These are phyloP conservation scores for Lathyrus sativus DNA, from an alignment of 306 rosid genomes.

Conservation along the genomic window DNA sequence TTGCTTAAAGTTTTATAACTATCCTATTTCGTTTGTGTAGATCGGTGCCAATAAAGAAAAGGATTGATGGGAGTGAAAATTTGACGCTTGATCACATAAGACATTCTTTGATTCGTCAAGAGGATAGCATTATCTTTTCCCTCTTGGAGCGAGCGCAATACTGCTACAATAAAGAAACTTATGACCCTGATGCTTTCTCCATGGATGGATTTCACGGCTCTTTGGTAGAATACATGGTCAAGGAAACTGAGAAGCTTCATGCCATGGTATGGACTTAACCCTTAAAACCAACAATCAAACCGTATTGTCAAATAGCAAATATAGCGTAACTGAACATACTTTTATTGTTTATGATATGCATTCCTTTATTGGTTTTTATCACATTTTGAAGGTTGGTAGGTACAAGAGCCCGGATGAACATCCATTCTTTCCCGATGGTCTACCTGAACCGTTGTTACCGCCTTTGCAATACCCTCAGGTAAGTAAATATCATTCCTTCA, in stretches of 20 bases:
- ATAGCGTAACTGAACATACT: neutral
- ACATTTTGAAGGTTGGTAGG: constrained; percentile 68
- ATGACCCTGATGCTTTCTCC: constrained; percentile 61
- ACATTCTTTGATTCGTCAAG: constrained; percentile 71
- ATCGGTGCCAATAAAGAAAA: constrained; percentile 51
- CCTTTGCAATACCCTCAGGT: constrained; percentile 88
- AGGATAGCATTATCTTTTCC: constrained; percentile 87
- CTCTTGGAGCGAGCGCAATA: constrained; percentile 85
- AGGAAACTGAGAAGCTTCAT: constrained; percentile 90
- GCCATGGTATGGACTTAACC: constrained; percentile 58
- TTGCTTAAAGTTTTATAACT: constrained; percentile 29
- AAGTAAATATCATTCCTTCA: constrained; percentile 48
- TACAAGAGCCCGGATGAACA: constrained; percentile 96
- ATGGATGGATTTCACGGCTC: constrained; percentile 82
- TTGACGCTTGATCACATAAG: constrained; percentile 81
- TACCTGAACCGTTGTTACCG: constrained; percentile 78
- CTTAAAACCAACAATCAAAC: constrained; percentile 9
- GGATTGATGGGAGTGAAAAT: constrained; percentile 72
- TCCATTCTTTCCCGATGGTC: constrained; percentile 73
- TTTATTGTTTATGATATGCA: neutral
- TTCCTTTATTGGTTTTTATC: constrained; percentile 36
- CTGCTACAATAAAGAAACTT: constrained; percentile 71
- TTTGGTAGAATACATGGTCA: constrained; percentile 73
- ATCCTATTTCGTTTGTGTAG: constrained; percentile 45
- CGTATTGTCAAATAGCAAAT: neutral